Evolutionary conservation across 176 grass and related monocot genomes (phyloP).

Genomic region (Eremochloa ophiuroides): DNA sequence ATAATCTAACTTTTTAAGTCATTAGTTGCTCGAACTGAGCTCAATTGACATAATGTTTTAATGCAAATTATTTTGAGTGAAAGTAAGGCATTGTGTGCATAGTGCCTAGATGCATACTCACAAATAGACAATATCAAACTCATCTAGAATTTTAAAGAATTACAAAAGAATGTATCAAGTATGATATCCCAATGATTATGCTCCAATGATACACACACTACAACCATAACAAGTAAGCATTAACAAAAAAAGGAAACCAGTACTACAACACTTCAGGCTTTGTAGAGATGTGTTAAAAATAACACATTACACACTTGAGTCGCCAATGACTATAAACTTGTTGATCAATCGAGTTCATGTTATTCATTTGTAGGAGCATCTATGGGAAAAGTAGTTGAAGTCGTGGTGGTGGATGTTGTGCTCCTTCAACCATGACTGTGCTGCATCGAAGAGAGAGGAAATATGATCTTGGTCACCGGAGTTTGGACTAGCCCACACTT

Average conservation of each 20-base stretch:
- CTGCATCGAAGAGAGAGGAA: slow-evolving; percentile 27
- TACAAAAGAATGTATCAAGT: neutral
- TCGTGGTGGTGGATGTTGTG: slow-evolving; percentile 45
- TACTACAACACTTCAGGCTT: neutral
- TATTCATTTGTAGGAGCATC: slow-evolving; percentile 24
- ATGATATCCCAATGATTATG: neutral
- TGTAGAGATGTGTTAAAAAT: neutral
- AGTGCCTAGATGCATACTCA: neutral
- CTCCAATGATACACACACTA: neutral
- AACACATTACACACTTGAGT: neutral
- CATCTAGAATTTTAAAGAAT: neutral
- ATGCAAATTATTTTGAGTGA: neutral
- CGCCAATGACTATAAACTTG: neutral
- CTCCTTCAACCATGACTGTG: slow-evolving; percentile 65
- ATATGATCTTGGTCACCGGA: slow-evolving; percentile 33
- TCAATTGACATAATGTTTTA: neutral
- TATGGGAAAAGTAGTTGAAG: slow-evolving; percentile 50
- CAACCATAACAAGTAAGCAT: neutral
- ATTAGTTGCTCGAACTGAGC: neutral
- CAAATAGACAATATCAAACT: neutral
- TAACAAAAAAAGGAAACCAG: neutral
- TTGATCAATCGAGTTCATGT: neutral
- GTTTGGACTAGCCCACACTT: slow-evolving; percentile 40
- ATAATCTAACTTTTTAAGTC: neutral
- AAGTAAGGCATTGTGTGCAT: neutral